Percentiles rank a stretch among this genome's conserved stretches.
Evolutionary conservation across 1,284 basidiomycete species (phyloP).

Genomic region (Coniferiporia sulphurascens): DNA sequence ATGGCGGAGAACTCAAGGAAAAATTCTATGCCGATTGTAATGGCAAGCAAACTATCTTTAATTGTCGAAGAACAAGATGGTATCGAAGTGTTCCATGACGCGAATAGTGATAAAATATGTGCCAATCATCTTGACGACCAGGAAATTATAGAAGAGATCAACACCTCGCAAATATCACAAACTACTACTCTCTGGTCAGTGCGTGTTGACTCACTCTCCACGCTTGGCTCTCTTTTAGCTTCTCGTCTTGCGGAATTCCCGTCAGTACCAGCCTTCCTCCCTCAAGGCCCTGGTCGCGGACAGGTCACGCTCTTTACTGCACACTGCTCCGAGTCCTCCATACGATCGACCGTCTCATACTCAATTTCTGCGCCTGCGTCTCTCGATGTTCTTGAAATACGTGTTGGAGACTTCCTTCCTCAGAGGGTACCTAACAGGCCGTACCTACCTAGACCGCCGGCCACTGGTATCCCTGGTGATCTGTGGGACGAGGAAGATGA

Average conservation of each 20-base stretch:
- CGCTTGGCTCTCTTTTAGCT: constrained; percentile 14
- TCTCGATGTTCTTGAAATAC: constrained; percentile 7
- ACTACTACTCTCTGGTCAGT: constrained; percentile 9
- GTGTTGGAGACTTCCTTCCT: constrained; percentile 1
- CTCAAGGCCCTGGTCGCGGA: neutral
- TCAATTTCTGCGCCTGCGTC: constrained; percentile 15
- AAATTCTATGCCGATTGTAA: neutral
- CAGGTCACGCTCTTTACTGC: neutral
- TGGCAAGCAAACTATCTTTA: neutral
- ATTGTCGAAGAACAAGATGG: neutral
- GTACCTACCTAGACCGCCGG: neutral
- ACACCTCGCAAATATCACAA: constrained; percentile 2
- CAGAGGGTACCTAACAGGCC: neutral
- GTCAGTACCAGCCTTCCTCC: constrained; percentile 7
- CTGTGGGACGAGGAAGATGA: constrained; percentile 20
- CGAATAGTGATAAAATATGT: neutral
- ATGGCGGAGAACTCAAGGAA: neutral
- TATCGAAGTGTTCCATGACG: neutral
- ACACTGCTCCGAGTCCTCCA: neutral
- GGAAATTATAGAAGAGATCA: constrained; percentile 7
- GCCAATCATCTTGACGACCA: neutral
- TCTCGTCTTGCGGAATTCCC: constrained; percentile 13
- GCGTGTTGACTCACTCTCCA: constrained; percentile 13
- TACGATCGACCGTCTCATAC: constrained; percentile 1
- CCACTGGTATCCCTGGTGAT: constrained; percentile 8